Evolutionary conservation across 208 protist species (phyloP), one percentile per base, ranked within the genome.

Genomic region (Trypanosoma congolense): DNA sequence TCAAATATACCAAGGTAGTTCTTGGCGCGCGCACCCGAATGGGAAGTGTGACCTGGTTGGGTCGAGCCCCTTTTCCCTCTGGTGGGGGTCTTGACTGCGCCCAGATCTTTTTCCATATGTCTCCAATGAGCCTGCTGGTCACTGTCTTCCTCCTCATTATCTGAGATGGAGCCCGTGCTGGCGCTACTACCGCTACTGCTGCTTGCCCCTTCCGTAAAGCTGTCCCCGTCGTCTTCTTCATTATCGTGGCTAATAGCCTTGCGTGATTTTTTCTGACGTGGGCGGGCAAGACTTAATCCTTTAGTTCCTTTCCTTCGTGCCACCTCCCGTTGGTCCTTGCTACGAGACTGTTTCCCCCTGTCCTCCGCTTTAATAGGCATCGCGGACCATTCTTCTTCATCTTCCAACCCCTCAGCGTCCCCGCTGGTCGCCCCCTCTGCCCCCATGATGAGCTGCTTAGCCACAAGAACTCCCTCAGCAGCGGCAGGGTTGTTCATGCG

Each of bases 401-500:
- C 45, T 14, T 25, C 49, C 19, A n/a, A 38, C 26, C 1, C 36
- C 29, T 42, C 43, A 2, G 42, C 28, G 8, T 24, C 61, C 28
- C 21, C 28, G 12, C 33, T 8, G 3, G 26, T 50, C 45, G 63
- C 60, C 12, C 68, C 70, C 0, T 29, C 55, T 49, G 63, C 60
- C 12, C 68, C 70, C 0, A 64, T 24, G 1, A 92, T 49, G 38
- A 93, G 79, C 19, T 77, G 70, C 29, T 65, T 52, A 5, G 86
- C 86, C 29, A 75, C 56, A 1, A 51, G 62, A 4, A 89, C 82
- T 38, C 86, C 86, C 2, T 44, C 64, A 21, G 62, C 77, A 1
- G 73, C 80, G 2, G 66, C 77, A 0, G 80, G 80, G 43, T 89
- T 43, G 42, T 54, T 69, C 25, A 63, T 63, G 56, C 84, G 82